These are phyloP conservation scores for Coemansia sp. DNA, from an alignment of 192 early-diverging fungal species.

Conservation along the genomic window DNA sequence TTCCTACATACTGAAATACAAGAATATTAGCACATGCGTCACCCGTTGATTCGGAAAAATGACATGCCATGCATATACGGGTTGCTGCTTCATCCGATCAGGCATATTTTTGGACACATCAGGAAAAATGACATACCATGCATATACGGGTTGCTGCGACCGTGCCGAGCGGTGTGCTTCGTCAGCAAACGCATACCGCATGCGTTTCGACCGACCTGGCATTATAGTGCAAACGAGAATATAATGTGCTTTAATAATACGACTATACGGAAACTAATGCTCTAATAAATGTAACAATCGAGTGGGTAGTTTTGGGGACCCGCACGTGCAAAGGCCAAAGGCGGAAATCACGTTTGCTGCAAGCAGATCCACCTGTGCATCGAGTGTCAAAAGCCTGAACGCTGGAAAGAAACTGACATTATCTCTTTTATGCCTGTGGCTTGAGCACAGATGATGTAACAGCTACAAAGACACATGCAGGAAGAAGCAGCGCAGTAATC, in stretches of 20 bases:
- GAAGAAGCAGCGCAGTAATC: not conserved
- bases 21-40: not conserved
- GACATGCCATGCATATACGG: slow-evolving; percentile 26
- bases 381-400: not conserved
- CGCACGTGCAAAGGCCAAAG: not conserved
- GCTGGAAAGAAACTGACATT: not conserved
- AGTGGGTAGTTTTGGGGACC: not conserved
- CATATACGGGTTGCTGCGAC: slow-evolving; percentile 43
- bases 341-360: no score
- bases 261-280: not conserved
- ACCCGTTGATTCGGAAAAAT: not conserved
- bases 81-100: no score
- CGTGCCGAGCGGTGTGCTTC: slow-evolving; percentile 22
- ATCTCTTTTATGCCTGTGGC: not conserved
- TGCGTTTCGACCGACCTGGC: slow-evolving; percentile 41
- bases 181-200: slow-evolving; percentile 41
- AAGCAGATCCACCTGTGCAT: no score
- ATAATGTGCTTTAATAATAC: no score
- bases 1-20: slow-evolving; percentile 17
- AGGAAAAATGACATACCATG: slow-evolving; percentile 24
- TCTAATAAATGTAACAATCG: not conserved
- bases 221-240: slow-evolving; percentile 9
- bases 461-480: not conserved
- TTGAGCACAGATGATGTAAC: not conserved
- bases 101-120: no score